Conservation (phyloP, 805 yeast genomes). For the Saccharomycopsis microspora region DNA sequence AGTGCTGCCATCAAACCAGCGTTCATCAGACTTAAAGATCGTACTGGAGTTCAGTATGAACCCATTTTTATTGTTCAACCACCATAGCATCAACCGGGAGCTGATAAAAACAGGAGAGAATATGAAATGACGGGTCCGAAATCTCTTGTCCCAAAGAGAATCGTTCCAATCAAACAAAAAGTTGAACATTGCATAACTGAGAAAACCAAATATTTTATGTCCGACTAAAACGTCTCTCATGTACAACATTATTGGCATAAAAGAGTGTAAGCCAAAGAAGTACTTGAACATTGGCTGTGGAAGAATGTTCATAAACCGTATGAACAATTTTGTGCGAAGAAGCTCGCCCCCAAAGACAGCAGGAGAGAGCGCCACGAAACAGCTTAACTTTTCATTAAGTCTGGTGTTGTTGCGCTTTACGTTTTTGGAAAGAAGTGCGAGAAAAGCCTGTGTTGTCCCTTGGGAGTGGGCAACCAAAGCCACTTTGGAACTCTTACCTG, state of each 20-base stretch:
- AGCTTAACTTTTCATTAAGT: constrained; percentile 46
- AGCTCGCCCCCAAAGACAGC: constrained; percentile 83
- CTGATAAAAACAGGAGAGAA: constrained; percentile 82
- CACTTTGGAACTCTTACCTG: constrained; percentile 30
- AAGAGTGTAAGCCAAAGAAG: constrained; percentile 69
- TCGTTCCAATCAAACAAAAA: constrained; percentile 86
- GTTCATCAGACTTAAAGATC: constrained; percentile 38
- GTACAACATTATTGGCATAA: constrained; percentile 62
- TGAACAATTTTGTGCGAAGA: constrained; percentile 49
- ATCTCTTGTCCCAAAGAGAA: constrained; percentile 53
- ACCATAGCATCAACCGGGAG: constrained; percentile 81
- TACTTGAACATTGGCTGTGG: constrained; percentile 32
- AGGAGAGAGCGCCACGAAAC: constrained; percentile 75
- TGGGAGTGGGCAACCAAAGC: constrained; percentile 80
- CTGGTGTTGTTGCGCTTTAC: constrained; percentile 13
- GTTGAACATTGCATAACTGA: constrained; percentile 76
- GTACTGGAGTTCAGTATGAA: constrained; percentile 26
- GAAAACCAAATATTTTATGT: constrained; percentile 42
- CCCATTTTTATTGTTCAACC: constrained; percentile 44
- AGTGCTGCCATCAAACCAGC: constrained; percentile 39
- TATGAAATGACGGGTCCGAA: constrained; percentile 65
- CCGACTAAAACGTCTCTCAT: constrained; percentile 41
- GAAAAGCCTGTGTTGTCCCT: constrained; percentile 80
- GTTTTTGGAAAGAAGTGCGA: constrained; percentile 39
- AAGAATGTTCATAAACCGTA: constrained; percentile 47